Percentiles rank a stretch among this genome's conserved stretches.
Evolutionary conservation across 2,329 filamentous ascomycete genomes (phyloP).

Genomic region (Alternaria sp.): DNA sequence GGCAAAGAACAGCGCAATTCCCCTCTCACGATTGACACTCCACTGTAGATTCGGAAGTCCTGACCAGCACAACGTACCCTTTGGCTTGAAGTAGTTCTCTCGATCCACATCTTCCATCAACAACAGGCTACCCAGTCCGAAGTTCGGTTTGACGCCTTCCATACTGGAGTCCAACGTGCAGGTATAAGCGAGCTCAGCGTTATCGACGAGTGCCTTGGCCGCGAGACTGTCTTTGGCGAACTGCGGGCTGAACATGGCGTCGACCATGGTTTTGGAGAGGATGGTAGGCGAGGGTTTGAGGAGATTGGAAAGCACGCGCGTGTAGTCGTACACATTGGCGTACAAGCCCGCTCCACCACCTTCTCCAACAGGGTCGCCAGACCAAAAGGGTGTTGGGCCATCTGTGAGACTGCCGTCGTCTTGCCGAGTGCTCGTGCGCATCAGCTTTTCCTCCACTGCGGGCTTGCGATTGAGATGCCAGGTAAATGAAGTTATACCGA

Average conservation of each 20-base stretch:
- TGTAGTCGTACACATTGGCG: slow-evolving; percentile 29
- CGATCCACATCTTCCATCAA: slow-evolving; percentile 22
- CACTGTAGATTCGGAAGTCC: slow-evolving; percentile 31
- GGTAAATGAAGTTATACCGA: slow-evolving; percentile 43
- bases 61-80: slow-evolving; percentile 29
- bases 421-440: slow-evolving; percentile 22
- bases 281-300: slow-evolving; percentile 22
- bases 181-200: slow-evolving; percentile 2
- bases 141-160: slow-evolving; percentile 20
- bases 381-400: slow-evolving; percentile 14
- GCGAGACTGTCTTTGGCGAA: slow-evolving; percentile 30
- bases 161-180: slow-evolving; percentile 13
- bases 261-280: slow-evolving; percentile 23
- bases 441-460: slow-evolving; percentile 20
- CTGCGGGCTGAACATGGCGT: slow-evolving; percentile 32
- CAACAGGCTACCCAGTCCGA: slow-evolving; percentile 26
- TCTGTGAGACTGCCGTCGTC: slow-evolving; percentile 24
- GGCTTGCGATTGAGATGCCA: slow-evolving; percentile 27
- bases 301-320: slow-evolving; percentile 28
- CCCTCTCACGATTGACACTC: slow-evolving; percentile 31
- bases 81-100: slow-evolving; percentile 25
- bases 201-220: slow-evolving; percentile 34
- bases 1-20: slow-evolving; percentile 28
- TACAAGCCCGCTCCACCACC: slow-evolving; percentile 31
- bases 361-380: slow-evolving; percentile 16